Base-by-base conservation (phyloP, 2,329 filamentous ascomycete species). In the Penicillium sp. region DNA sequence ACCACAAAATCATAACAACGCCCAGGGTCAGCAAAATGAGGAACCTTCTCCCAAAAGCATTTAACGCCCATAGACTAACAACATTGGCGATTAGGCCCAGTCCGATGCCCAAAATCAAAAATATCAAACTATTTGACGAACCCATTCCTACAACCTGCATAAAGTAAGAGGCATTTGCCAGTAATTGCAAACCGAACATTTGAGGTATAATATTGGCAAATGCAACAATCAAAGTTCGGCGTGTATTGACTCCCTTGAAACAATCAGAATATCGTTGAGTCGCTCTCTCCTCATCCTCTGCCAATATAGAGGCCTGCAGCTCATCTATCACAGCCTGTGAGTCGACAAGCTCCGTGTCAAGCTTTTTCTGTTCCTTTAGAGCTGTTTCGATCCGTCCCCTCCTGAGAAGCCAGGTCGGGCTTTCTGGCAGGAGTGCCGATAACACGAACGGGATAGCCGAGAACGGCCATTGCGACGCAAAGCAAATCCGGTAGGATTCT, bases 351-450 rank as follows among this genome's bases (percentile, higher is more conserved):
- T 6, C 1, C 0, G 53, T 59, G 34, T 63, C 47, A 2, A 63
- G 50, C 19, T 36, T 55, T n/a, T 29, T 41, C 11, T 63, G 61
- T 10, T 53, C 56, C 16, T 52, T 56, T 16, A 63, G 19, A 4
- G 60, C 61, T 2, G 51, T 68, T 56, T 77, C 71, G 11, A 72
- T 65, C 13, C 61, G 65, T 2, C 67, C 68, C 48, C 72, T 75
- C 14, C 78, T 73, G 1, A 82, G 64, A 0, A 81, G 62, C 59
- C 74, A 81, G 0, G 76, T 71, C 0, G 80, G 80, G 9, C 73
- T 78, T 55, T 82, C 79, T 0, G 79, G 79, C 32, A 81, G 71
- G 38, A 78, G 45, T n/a, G 75, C 63, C 0, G 77, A 70, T 11
- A 78, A 62, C 13, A 76, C 10, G 13, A 80, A 64, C 0, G 78